These are phyloP conservation scores for Aspergillus ostianus DNA, from an alignment of 495 filamentous ascomycete genomes.

Conservation along the genomic window DNA sequence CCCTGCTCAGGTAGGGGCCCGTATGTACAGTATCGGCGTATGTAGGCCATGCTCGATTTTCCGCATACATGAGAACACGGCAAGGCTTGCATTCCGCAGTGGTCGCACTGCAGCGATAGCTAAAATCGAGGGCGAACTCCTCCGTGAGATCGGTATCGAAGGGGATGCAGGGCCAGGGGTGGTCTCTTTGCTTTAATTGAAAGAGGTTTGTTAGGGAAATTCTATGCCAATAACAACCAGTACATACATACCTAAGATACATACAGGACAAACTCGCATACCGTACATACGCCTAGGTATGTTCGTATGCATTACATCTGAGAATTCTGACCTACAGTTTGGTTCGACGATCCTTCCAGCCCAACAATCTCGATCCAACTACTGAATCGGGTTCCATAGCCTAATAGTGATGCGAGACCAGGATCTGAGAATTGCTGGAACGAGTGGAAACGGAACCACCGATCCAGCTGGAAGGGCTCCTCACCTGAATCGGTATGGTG, in stretches of 20 bases:
- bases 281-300: neutral
- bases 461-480: neutral
- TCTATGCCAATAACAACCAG: no score
- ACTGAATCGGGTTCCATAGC: neutral
- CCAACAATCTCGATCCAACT: neutral
- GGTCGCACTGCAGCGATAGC: neutral
- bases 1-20: neutral
- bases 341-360: neutral
- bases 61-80: neutral
- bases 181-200: no score
- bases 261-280: neutral
- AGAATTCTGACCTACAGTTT: neutral
- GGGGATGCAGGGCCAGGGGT: neutral
- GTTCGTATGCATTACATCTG: neutral
- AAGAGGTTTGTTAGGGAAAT: no score
- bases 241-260: neutral
- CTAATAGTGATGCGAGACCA: neutral
- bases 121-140: neutral
- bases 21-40: neutral
- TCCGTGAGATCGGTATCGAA: neutral
- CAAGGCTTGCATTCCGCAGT: neutral
- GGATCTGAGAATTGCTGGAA: neutral
- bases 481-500: slow-evolving; percentile 9
- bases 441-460: slow-evolving; percentile 1
- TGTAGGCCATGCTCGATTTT: neutral